Evolutionary conservation across 306 rosid genomes (phyloP), one percentile per base, ranked within the genome.

Genomic region (Albizia julibrissin): DNA sequence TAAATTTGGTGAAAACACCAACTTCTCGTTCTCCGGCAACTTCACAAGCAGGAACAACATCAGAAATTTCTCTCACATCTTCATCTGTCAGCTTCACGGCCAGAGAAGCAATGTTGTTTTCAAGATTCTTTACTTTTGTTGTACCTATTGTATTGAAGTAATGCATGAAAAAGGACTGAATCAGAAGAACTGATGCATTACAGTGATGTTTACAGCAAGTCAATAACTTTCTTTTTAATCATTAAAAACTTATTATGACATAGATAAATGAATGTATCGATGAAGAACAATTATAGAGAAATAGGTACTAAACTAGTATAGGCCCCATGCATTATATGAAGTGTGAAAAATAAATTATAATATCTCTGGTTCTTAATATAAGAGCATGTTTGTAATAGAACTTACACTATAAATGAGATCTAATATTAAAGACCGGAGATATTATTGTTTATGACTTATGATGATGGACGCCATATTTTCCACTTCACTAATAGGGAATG

Each of bases 101-200:
- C 87, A 93, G 68, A 46, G 95, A 88, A 44, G 84, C 91, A 50
- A 91, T 79, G 81, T 93, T 93, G 89, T 66, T 84, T 34, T 86
- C 91, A 56, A 93, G 89, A 87, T 93, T 90, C 83, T 62, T 76
- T 46, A 87, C 56, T 78, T 86, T 87, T 37, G 91, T 90, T 69
- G 95, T 91, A 31, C 94, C 97, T 90, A 71, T 43, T 27, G 56
- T 29, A 81, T 75, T 76, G 66, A 46, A 66, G 50, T 69, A 74
- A 79, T 81, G 26, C 22, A 74, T 39, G 40, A 78, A 18, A 15
- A 78, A 83, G 21, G 81, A 78, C 40, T 39, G 21, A 5, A 52
- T 67, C 77, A 79, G n/a, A 31, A 75, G 58, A 67, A 65, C 0
- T 6, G 74, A 69, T 50, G 43, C 64, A 74, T 5, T 15, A 47